Percentiles rank a stretch among this genome's conserved stretches.
These are phyloP conservation scores for Cenococcum geophilum DNA, from an alignment of 495 filamentous ascomycete genomes.

Conservation along the genomic window DNA sequence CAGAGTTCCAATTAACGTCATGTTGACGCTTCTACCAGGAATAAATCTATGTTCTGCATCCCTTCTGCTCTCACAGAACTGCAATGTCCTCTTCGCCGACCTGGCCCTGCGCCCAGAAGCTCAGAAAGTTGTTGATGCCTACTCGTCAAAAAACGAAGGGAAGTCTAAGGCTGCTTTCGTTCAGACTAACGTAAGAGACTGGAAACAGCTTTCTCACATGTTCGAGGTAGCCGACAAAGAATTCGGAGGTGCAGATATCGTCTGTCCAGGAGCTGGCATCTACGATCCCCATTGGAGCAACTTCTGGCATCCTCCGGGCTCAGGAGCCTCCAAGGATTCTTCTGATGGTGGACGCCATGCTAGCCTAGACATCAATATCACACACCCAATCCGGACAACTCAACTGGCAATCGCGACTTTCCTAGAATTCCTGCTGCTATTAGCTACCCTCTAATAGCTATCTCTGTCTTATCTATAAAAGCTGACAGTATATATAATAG, in stretches of 20 bases:
- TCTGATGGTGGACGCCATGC: constrained; percentile 41
- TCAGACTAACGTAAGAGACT: constrained; percentile 56
- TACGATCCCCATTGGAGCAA: constrained; percentile 62
- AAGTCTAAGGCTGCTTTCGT: constrained; percentile 52
- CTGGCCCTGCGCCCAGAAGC: constrained; percentile 60
- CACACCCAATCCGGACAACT: constrained; percentile 61
- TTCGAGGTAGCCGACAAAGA: constrained; percentile 50
- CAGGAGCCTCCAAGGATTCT: constrained; percentile 46
- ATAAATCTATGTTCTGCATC: constrained; percentile 58
- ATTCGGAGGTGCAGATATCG: constrained; percentile 58
- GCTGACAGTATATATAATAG: too few species aligned
- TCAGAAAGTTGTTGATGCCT: constrained; percentile 48
- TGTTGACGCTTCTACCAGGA: constrained; percentile 26
- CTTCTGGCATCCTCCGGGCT: constrained; percentile 61
- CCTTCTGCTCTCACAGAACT: constrained; percentile 52
- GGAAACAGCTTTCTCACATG: constrained; percentile 53
- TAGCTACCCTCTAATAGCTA: too few species aligned
- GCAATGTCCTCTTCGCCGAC: constrained; percentile 63
- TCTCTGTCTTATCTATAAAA: too few species aligned
- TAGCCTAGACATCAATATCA: constrained; percentile 59
- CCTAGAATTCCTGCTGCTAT: too few species aligned
- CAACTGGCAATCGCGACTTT: constrained; percentile 61
- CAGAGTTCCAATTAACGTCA: constrained; percentile 33
- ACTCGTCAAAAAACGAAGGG: constrained; percentile 36
- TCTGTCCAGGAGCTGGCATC: constrained; percentile 64